Conservation (phyloP, 2,329 filamentous ascomycete species). For the Triangularia verruculosa region DNA sequence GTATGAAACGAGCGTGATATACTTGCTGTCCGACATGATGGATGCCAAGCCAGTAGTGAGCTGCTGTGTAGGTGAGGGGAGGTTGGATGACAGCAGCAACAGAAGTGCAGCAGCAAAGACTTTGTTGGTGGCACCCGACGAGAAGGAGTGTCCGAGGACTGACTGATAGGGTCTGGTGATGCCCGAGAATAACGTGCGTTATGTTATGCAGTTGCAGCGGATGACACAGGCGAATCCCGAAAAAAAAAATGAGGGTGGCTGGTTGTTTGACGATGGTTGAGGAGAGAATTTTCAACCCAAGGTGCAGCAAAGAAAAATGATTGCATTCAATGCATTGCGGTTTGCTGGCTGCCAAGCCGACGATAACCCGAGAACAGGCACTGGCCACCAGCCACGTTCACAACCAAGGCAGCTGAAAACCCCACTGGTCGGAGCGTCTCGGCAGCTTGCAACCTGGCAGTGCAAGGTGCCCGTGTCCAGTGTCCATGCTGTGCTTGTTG, state of each 20-base stretch:
- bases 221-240: not conserved
- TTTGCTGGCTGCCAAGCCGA: conserved; percentile 11
- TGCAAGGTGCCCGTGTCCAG: too few species aligned
- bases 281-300: not conserved
- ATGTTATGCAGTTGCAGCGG: not conserved
- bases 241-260: not conserved
- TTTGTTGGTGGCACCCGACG: not conserved
- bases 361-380: conserved; percentile 8
- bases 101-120: not conserved
- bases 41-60: not conserved
- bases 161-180: not conserved
- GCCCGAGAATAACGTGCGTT: not conserved
- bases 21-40: conserved; percentile 49
- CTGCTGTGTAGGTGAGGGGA: not conserved
- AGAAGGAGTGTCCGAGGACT: not conserved
- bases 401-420: conserved; percentile 24
- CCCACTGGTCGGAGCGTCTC: conserved; percentile 16
- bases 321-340: conserved; percentile 3
- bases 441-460: conserved; percentile 1
- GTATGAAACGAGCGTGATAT: conserved; percentile 72
- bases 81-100: not conserved
- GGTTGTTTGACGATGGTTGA: not conserved
- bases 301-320: conserved; percentile 1
- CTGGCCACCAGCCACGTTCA: conserved; percentile 15
- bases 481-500: not conserved